Percentiles rank a stretch among this genome's conserved stretches.
Conservation (phyloP, 306 rosid genomes). For the Echinosophora koreensis region DNA sequence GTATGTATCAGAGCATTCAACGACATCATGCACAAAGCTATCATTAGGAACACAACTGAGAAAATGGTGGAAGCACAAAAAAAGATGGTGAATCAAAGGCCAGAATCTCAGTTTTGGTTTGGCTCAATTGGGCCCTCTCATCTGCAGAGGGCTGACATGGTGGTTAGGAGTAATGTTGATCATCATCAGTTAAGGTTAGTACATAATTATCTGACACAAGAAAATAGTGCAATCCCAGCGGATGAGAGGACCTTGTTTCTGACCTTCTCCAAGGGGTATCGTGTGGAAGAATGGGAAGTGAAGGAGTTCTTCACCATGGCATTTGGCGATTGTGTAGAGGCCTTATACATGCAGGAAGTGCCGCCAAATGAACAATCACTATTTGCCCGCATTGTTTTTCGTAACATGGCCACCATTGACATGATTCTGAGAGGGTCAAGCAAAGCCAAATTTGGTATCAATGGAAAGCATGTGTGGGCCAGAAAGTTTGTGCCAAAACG, state of each 20-base stretch:
- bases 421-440: constrained; percentile 55
- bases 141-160: not conserved
- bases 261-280: constrained; percentile 81
- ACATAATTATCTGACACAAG: not conserved
- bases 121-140: constrained; percentile 23
- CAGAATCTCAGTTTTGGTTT: constrained; percentile 1
- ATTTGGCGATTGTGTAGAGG: constrained; percentile 70
- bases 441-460: constrained; percentile 69
- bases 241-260: constrained; percentile 77
- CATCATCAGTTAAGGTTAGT: too few relatives aligned
- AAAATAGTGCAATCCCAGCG: not conserved
- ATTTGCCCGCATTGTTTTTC: constrained; percentile 71
- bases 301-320: constrained; percentile 50
- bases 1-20: constrained; percentile 57
- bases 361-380: constrained; percentile 56
- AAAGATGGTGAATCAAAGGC: not conserved
- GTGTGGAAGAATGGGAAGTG: constrained; percentile 66
- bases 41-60: not conserved
- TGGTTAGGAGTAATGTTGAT: too few relatives aligned
- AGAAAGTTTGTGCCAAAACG: constrained; percentile 70
- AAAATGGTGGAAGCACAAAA: constrained; percentile 22
- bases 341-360: constrained; percentile 71
- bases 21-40: constrained; percentile 59
- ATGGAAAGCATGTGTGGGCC: constrained; percentile 85
- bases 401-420: constrained; percentile 45